Conservation (phyloP, 441 rosid species). For the Eutrema salsugineum region DNA sequence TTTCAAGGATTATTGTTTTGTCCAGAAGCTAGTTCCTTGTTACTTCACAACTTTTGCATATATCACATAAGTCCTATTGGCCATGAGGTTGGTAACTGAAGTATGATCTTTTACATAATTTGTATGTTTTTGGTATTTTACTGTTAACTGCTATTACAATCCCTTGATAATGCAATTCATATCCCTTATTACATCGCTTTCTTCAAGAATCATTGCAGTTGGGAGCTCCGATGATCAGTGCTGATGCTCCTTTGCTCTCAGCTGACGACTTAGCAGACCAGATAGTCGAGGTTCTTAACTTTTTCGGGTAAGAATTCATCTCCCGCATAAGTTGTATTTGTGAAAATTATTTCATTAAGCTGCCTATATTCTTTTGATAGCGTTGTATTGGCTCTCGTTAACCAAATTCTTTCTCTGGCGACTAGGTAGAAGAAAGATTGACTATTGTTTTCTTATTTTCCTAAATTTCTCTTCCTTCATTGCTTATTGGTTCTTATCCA, state of each 20-base stretch:
- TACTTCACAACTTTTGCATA: slow-evolving; percentile 91
- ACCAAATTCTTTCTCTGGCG: neutral
- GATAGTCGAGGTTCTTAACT: slow-evolving; percentile 81
- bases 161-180: slow-evolving; percentile 19
- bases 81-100: slow-evolving; percentile 77
- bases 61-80: slow-evolving; percentile 96
- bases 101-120: neutral
- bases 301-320: slow-evolving; percentile 61
- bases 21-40: slow-evolving; percentile 88
- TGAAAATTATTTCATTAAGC: neutral
- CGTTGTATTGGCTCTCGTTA: neutral
- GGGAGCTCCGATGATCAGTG: slow-evolving; percentile 69
- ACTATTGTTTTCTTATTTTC: neutral
- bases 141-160: neutral
- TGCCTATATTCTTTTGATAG: neutral
- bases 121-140: neutral
- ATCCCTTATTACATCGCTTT: slow-evolving; percentile 44
- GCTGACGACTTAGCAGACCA: slow-evolving; percentile 95
- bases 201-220: slow-evolving; percentile 90
- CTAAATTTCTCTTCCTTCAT: neutral
- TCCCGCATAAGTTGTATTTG: neutral
- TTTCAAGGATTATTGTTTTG: slow-evolving; percentile 91
- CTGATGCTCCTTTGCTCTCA: slow-evolving; percentile 58
- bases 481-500: slow-evolving; percentile 24
- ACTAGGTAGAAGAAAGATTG: neutral